Conservation (phyloP, 108 stramenopile genomes). For the Bacterosira constricta region DNA sequence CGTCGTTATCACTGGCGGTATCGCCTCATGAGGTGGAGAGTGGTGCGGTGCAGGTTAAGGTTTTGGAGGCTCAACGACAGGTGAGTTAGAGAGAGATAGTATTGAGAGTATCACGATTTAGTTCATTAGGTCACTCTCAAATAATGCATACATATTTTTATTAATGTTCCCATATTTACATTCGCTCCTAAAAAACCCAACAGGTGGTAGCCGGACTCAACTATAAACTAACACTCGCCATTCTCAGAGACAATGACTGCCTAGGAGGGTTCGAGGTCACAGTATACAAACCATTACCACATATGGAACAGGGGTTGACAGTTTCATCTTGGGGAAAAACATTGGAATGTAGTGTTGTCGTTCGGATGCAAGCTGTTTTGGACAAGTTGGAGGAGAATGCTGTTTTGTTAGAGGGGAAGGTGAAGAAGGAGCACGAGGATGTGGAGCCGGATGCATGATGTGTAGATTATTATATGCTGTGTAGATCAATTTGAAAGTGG, state of each 20-base stretch:
- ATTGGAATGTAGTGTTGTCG: background rate
- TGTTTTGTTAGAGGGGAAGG: background rate
- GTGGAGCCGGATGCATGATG: slow-evolving; percentile 21
- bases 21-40: background rate
- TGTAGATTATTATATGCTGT: no score
- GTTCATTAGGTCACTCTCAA: no score
- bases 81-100: background rate
- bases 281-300: slow-evolving; percentile 38
- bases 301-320: background rate
- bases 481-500: no score
- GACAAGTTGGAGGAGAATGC: background rate
- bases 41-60: background rate
- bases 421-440: slow-evolving; percentile 10
- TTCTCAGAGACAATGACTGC: slow-evolving; percentile 12
- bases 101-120: background rate
- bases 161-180: background rate
- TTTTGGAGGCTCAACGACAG: slow-evolving; percentile 12
- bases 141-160: no score
- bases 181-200: slow-evolving; percentile 1
- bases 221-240: slow-evolving; percentile 29
- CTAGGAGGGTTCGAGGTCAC: slow-evolving; percentile 26
- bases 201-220: slow-evolving; percentile 52
- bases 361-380: background rate
- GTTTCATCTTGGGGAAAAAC: slow-evolving; percentile 12
- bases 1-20: background rate